phyloP scores from a whole-genome alignment of 108 stramenopile species.

The Aureococcus anophagefferens region DNA sequence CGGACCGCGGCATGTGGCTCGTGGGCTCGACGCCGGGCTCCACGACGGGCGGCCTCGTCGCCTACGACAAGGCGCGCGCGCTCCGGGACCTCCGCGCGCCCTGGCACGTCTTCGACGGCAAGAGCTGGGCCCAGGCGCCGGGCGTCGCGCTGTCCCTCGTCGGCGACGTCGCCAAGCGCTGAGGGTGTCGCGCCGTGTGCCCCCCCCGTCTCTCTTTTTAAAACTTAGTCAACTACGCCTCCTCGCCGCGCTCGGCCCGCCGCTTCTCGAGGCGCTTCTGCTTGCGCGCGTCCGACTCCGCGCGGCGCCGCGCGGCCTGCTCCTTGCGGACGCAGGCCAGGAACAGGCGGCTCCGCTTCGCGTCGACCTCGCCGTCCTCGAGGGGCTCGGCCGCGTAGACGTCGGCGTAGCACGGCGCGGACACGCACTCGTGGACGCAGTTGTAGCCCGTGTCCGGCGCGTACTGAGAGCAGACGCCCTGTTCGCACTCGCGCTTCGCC shows the following conservation, averaged over 20 bases:
- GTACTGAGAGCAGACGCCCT: background rate
- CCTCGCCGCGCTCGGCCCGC: no score
- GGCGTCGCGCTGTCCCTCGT: background rate
- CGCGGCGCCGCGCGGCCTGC: no score
- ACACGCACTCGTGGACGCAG: background rate
- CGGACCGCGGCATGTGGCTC: background rate
- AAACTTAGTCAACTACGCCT: no score
- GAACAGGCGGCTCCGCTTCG: background rate
- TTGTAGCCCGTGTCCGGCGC: background rate
- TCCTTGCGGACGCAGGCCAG: background rate
- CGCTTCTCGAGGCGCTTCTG: no score
- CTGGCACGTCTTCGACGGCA: background rate
- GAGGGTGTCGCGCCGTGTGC: no score
- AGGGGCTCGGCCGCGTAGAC: background rate
- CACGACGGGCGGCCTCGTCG: background rate
- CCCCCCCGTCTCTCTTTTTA: no score
- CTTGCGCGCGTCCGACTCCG: no score
- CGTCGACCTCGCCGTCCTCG: conserved; percentile 5
- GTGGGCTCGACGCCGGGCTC: background rate
- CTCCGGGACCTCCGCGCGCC: background rate
- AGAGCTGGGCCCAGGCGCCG: background rate
- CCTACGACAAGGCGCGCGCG: background rate
- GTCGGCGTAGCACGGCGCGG: background rate
- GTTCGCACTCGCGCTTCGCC: background rate
- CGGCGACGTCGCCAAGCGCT: no score